These are phyloP conservation scores for Auricularia auricula-judae DNA, from an alignment of 768 basidiomycete species.

Conservation along the genomic window DNA sequence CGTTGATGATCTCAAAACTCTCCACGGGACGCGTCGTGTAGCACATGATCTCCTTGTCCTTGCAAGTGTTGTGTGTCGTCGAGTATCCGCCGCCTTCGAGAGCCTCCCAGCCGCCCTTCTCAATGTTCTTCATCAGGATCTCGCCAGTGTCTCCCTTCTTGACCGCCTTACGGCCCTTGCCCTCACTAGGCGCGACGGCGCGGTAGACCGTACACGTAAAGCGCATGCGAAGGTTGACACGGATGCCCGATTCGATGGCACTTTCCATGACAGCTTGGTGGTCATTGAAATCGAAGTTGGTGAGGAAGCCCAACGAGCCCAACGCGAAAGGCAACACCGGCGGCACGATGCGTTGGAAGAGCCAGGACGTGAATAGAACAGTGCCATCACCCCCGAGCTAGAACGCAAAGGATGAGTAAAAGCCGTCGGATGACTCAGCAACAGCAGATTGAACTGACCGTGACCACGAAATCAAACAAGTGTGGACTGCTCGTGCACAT, in stretches of 20 bases:
- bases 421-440: background rate
- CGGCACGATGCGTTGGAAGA: slow-evolving; percentile 98
- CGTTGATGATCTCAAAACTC: slow-evolving; percentile 93
- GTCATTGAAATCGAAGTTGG: slow-evolving; percentile 89
- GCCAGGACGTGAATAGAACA: slow-evolving; percentile 96
- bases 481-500: slow-evolving; percentile 91
- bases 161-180: slow-evolving; percentile 64
- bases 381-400: slow-evolving; percentile 98
- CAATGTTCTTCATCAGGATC: slow-evolving; percentile 91
- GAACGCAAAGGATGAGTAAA: slow-evolving; percentile 10
- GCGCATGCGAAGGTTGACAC: slow-evolving; percentile 96
- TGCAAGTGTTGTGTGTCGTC: slow-evolving; percentile 19
- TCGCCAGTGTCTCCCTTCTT: slow-evolving; percentile 92
- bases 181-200: slow-evolving; percentile 65
- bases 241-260: slow-evolving; percentile 83
- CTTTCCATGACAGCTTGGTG: slow-evolving; percentile 78
- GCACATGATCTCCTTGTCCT: slow-evolving; percentile 97
- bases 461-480: slow-evolving; percentile 95
- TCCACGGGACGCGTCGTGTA: slow-evolving; percentile 91
- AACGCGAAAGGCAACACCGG: slow-evolving; percentile 95
- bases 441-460: slow-evolving; percentile 42
- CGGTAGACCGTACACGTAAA: slow-evolving; percentile 99
- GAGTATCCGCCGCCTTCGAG: slow-evolving; percentile 69
- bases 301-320: slow-evolving; percentile 94
- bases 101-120: slow-evolving; percentile 91